phyloP scores from a whole-genome alignment of 164 flowering plant genomes.

The Dillenia turbinata region DNA sequence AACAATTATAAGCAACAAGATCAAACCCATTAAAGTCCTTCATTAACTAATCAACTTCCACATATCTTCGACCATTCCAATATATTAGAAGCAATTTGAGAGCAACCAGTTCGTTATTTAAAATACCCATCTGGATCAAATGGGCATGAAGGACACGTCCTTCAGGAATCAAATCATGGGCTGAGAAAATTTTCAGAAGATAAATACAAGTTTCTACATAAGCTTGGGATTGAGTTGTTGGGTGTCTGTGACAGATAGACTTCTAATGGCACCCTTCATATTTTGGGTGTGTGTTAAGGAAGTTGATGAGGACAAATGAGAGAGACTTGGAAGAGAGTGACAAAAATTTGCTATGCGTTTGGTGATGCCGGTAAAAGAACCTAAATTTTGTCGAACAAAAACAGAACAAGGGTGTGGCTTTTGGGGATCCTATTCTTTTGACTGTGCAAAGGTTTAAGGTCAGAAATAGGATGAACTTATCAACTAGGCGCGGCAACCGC shows the following conservation, averaged over 20 bases:
- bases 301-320: conserved; percentile 6
- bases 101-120: conserved; percentile 22
- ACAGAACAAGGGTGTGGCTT: no score
- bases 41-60: conserved; percentile 27
- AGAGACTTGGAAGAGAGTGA: conserved; percentile 1
- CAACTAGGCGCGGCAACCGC: no score
- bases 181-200: conserved; percentile 27
- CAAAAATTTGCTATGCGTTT: conserved; percentile 2
- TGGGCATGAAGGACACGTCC: conserved; percentile 42
- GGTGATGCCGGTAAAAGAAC: not conserved
- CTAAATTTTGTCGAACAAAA: not conserved
- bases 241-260: conserved; percentile 25
- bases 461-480: no score
- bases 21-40: conserved; percentile 34
- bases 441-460: no score
- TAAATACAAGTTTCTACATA: conserved; percentile 22
- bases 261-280: conserved; percentile 22
- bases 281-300: conserved; percentile 18
- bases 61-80: conserved; percentile 15
- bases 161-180: conserved; percentile 18
- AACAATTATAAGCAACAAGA: conserved; percentile 27
- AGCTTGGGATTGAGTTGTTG: conserved; percentile 23
- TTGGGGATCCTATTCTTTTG: no score
- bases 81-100: conserved; percentile 32
- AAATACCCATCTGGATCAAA: conserved; percentile 40